Percentiles rank a stretch among this genome's conserved stretches.
Evolutionary conservation across 768 basidiomycete genomes (phyloP).

Genomic region (Pulveroboletus sp.): DNA sequence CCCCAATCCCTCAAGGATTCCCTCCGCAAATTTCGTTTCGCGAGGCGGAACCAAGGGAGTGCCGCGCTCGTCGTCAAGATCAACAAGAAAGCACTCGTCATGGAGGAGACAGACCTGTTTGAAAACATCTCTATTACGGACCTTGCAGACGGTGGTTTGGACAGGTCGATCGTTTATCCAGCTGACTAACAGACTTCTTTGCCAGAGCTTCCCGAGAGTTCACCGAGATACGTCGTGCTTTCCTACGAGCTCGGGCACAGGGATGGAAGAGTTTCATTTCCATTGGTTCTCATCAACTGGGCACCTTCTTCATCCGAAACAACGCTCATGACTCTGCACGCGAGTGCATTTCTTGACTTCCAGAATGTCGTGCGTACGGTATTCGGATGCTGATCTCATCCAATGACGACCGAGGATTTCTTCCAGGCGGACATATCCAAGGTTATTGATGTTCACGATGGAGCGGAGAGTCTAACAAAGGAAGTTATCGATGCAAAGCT

Average conservation of each 20-base stretch:
- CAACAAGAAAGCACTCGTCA: constrained; percentile 72
- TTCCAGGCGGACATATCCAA: constrained; percentile 70
- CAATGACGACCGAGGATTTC: background rate
- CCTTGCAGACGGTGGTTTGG: constrained; percentile 69
- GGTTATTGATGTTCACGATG: constrained; percentile 78
- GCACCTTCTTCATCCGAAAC: constrained; percentile 74
- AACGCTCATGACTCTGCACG: constrained; percentile 73
- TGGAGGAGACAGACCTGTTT: constrained; percentile 82
- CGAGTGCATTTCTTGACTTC: constrained; percentile 76
- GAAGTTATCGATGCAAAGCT: constrained; percentile 64
- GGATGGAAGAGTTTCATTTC: constrained; percentile 83
- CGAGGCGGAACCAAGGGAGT: constrained; percentile 56
- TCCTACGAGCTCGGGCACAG: constrained; percentile 76
- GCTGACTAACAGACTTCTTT: background rate
- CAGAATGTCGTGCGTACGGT: constrained; percentile 59
- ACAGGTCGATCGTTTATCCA: background rate
- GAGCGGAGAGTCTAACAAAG: constrained; percentile 75
- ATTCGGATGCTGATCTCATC: background rate
- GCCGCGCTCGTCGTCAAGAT: constrained; percentile 88
- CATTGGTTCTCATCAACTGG: constrained; percentile 88
- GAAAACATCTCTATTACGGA: constrained; percentile 75
- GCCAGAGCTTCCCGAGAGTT: constrained; percentile 80
- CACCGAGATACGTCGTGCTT: constrained; percentile 80
- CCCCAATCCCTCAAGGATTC: constrained; percentile 71
- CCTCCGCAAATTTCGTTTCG: constrained; percentile 80